A percentile compares a stretch with the other conserved stretches of the same genome.
Evolutionary conservation across 2,329 filamentous ascomycete species (phyloP).

Genomic region (Alternaria brassicicola): DNA sequence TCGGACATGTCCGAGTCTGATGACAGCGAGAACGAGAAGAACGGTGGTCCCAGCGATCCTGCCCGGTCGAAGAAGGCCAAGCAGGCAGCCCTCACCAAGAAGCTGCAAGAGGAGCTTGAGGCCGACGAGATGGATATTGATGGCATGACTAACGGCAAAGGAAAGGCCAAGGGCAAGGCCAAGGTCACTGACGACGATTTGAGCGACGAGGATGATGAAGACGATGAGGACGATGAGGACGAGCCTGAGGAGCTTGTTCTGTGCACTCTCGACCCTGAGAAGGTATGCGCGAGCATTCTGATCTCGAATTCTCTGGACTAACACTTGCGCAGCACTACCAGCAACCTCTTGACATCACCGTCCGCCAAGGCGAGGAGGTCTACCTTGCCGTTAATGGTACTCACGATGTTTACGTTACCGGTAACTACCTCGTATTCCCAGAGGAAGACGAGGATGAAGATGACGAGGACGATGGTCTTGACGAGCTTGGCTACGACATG

Average conservation of each 20-base stretch:
- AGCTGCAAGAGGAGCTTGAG: slow-evolving; percentile 71
- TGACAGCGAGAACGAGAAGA: slow-evolving; percentile 73
- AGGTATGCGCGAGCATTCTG: slow-evolving; percentile 66
- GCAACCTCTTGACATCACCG: slow-evolving; percentile 90
- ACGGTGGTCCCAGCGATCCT: slow-evolving; percentile 90
- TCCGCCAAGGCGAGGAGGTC: slow-evolving; percentile 85
- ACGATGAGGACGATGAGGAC: slow-evolving; percentile 54
- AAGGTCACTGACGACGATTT: slow-evolving; percentile 75
- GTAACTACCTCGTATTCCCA: slow-evolving; percentile 86
- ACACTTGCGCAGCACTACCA: slow-evolving; percentile 77
- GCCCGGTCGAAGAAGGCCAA: slow-evolving; percentile 86
- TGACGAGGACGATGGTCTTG: slow-evolving; percentile 63
- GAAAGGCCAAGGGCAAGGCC: slow-evolving; percentile 58
- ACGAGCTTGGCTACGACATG: slow-evolving; percentile 78
- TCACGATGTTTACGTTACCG: slow-evolving; percentile 89
- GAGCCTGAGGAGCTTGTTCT: slow-evolving; percentile 88
- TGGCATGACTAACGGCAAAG: slow-evolving; percentile 61
- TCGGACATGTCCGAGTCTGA: slow-evolving; percentile 54
- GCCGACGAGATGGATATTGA: slow-evolving; percentile 78
- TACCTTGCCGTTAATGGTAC: slow-evolving; percentile 92
- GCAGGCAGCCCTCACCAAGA: slow-evolving; percentile 76
- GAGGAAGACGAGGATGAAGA: slow-evolving; percentile 65
- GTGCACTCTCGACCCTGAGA: slow-evolving; percentile 92
- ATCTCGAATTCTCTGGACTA: slow-evolving; percentile 29
- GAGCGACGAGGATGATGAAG: slow-evolving; percentile 69